A percentile compares a stretch with the other conserved stretches of the same genome.
Conservation (phyloP, 495 filamentous ascomycete species). For the Aspergillus carlsbadensis region DNA sequence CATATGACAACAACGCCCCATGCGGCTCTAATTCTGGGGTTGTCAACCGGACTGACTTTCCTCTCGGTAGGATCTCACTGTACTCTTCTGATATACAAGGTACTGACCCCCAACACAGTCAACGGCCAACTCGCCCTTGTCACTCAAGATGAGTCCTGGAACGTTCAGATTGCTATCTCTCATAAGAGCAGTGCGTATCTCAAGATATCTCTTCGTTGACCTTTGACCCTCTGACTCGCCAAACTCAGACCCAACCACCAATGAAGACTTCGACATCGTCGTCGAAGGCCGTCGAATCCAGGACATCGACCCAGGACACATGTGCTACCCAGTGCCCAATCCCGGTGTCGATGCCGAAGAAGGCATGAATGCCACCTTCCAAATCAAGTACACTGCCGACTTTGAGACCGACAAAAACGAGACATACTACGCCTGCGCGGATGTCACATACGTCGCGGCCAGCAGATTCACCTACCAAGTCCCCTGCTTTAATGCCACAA, state of each 20-base stretch:
- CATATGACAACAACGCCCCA: conserved; percentile 45
- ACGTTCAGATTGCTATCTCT: conserved; percentile 46
- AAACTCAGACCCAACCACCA: conserved; percentile 41
- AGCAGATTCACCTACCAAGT: conserved; percentile 37
- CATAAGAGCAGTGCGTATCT: conserved; percentile 40
- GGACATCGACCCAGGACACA: conserved; percentile 45
- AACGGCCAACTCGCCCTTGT: conserved; percentile 36
- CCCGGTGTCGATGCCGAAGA: conserved; percentile 32
- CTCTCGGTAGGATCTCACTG: conserved; percentile 31
- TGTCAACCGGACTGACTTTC: conserved; percentile 44
- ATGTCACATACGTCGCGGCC: conserved; percentile 46
- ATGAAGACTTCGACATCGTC: conserved; percentile 42
- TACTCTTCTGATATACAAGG: background rate
- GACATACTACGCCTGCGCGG: conserved; percentile 53
- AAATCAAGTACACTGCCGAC: conserved; percentile 48
- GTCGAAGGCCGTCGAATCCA: conserved; percentile 26
- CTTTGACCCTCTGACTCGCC: background rate
- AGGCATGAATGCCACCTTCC: conserved; percentile 51
- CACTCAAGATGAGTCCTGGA: conserved; percentile 45
- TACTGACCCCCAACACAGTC: conserved; percentile 15
- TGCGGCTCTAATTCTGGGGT: conserved; percentile 44
- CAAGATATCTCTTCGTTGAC: background rate
- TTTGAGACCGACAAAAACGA: conserved; percentile 43
- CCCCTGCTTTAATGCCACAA: conserved; percentile 52
- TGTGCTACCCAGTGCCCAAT: conserved; percentile 49